Base-by-base conservation (phyloP, 352 stramenopile genomes). In the Lagenidium giganteum region DNA sequence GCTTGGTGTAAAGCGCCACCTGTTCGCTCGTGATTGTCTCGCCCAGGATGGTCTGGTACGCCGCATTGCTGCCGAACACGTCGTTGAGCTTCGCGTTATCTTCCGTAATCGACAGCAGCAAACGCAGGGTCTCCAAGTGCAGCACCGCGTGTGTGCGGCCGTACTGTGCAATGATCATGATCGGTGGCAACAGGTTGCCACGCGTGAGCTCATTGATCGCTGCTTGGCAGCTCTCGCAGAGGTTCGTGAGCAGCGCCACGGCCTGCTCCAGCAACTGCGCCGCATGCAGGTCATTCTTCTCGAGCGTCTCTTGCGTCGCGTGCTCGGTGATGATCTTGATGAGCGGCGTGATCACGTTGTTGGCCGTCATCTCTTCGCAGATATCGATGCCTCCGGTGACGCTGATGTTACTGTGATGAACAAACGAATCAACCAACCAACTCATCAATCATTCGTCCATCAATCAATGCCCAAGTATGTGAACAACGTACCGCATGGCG, bases 201-300 rank as follows among this genome's bases (percentile, higher is more conserved):
- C 84, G 70, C 27, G 79, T 91, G 32, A 92, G 63, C 54, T 95
- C 80, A 42, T 89, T 76, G 29, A 95, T 81, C 26, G 83, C 83
- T 5, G 67, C 56, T 17, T 85, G 69, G 49, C 73, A 85, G 54
- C 78, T 93, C 58, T 95, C 83, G 45, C 80, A 90, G 8, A 95
- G 34, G 57, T 95, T 93, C 24, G 69, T 40, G 17, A 95, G 72
- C 37, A 95, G 52, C 14, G 80, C 68, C 9, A 95, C 56, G 3
- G 77, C 66, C 64, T 95, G 83, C 53, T 95, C 83, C 24, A 95
- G 72, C 28, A 94, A 47, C 35, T 83, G 74, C 34, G 85, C 54
- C 18, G 73, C 70, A 29, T 87, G 75, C 40, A 84, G 23, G 45
- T 93, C 67, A 34, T 68, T 80, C 21, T 61, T 74, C 37, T 67